Conservation (phyloP, 1,284 basidiomycete species). For the Stygiomarasmius scandens region DNA sequence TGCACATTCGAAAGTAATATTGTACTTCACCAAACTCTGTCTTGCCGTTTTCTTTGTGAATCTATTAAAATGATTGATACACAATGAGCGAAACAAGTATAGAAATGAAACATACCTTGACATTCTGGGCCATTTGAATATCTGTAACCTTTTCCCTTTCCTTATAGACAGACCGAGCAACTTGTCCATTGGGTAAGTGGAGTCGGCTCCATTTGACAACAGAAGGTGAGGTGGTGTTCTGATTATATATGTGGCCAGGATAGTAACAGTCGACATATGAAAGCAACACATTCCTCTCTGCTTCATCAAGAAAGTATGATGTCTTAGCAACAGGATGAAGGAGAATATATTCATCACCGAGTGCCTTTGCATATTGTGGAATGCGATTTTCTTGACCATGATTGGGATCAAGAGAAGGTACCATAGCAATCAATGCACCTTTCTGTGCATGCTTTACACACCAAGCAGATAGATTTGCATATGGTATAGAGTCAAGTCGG, state of each 20-base stretch:
- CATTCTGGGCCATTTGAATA: slow-evolving; percentile 26
- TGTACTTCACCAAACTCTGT: not conserved
- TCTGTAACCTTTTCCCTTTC: slow-evolving; percentile 26
- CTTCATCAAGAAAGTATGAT: slow-evolving; percentile 8
- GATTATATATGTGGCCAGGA: not conserved
- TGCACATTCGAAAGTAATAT: not conserved
- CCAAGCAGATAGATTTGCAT: slow-evolving; percentile 28
- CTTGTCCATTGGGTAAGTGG: slow-evolving; percentile 33
- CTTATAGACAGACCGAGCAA: slow-evolving; percentile 31
- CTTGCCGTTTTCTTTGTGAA: not conserved
- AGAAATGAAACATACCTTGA: slow-evolving; percentile 26
- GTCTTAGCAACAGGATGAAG: not conserved
- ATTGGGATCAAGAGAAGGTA: slow-evolving; percentile 13
- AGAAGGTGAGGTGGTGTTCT: not conserved
- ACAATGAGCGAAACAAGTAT: slow-evolving; percentile 4
- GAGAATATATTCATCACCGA: not conserved
- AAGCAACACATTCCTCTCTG: slow-evolving; percentile 12
- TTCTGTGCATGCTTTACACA: not conserved
- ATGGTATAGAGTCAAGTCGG: slow-evolving; percentile 26
- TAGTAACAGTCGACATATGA: slow-evolving; percentile 7
- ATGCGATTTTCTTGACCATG: too few relatives aligned
- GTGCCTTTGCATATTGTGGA: slow-evolving; percentile 23
- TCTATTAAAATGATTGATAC: not conserved
- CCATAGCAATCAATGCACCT: not conserved
- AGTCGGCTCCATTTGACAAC: slow-evolving; percentile 30